phyloP scores from a whole-genome alignment of 2,329 filamentous ascomycete genomes.

The Colletotrichum kahawae region DNA sequence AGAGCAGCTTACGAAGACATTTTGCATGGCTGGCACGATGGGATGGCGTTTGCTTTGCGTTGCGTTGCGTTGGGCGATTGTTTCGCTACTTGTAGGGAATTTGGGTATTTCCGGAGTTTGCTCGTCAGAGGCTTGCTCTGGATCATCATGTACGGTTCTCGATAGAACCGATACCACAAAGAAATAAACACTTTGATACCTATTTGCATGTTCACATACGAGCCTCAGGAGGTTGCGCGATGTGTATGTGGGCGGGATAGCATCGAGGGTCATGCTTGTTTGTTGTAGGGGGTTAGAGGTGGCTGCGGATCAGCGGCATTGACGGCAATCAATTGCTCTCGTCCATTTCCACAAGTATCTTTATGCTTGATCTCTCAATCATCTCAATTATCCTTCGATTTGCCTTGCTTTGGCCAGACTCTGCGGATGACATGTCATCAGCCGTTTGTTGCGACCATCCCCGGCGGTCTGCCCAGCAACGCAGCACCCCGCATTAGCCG shows the following conservation, averaged over 20 bases:
- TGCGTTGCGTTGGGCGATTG: conserved; percentile 11
- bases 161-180: neutral
- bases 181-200: conserved; percentile 11
- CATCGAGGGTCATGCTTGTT: neutral
- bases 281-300: neutral
- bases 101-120: conserved; percentile 16
- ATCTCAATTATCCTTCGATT: accelerated
- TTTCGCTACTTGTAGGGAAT: conserved; percentile 4
- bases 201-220: neutral
- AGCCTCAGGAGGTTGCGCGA: neutral
- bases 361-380: neutral
- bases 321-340: neutral
- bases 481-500: neutral
- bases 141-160: neutral
- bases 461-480: conserved; percentile 8
- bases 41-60: conserved; percentile 20
- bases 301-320: neutral
- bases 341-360: accelerated
- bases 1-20: conserved; percentile 9
- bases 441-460: neutral
- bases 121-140: conserved; percentile 11
- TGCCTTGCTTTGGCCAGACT: neutral
- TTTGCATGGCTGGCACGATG: conserved; percentile 22
- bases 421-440: neutral
- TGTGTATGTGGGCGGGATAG: neutral